Conservation (phyloP, 192 early-diverging fungal genomes). For the Backusella macrospora region DNA sequence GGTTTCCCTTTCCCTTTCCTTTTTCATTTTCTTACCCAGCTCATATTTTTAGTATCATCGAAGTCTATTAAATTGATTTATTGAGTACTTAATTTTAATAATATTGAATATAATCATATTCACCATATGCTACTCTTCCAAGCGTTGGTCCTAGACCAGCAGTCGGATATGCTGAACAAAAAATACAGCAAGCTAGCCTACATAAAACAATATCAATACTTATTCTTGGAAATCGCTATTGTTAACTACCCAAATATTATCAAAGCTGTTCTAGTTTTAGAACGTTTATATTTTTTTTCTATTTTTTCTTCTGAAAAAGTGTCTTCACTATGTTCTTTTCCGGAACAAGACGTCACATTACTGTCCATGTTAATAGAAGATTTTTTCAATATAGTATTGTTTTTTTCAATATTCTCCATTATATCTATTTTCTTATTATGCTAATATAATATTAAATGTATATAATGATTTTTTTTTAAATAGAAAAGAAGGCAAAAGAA, state of each 20-base stretch:
- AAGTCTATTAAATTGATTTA: background rate
- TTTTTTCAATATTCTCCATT: background rate
- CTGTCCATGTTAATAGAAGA: background rate
- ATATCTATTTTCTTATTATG: too few relatives aligned
- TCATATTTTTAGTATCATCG: background rate
- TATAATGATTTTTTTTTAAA: too few relatives aligned
- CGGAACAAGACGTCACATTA: background rate
- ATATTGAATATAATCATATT: too few relatives aligned
- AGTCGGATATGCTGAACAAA: background rate
- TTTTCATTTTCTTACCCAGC: too few relatives aligned
- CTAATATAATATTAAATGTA: too few relatives aligned
- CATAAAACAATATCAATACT: background rate
- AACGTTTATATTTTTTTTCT: background rate
- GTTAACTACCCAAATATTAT: background rate
- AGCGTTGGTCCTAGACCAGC: background rate
- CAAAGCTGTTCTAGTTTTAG: background rate
- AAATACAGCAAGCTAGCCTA: background rate
- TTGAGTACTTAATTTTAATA: background rate
- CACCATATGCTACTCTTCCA: background rate
- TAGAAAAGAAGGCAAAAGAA: too few relatives aligned
- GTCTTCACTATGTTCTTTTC: too few relatives aligned
- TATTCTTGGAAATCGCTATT: background rate
- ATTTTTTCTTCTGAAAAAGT: too few relatives aligned
- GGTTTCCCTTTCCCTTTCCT: too few relatives aligned
- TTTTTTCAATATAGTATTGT: background rate